Base-by-base conservation (phyloP, 2,329 filamentous ascomycete species). In the Trichothecium roseum region DNA sequence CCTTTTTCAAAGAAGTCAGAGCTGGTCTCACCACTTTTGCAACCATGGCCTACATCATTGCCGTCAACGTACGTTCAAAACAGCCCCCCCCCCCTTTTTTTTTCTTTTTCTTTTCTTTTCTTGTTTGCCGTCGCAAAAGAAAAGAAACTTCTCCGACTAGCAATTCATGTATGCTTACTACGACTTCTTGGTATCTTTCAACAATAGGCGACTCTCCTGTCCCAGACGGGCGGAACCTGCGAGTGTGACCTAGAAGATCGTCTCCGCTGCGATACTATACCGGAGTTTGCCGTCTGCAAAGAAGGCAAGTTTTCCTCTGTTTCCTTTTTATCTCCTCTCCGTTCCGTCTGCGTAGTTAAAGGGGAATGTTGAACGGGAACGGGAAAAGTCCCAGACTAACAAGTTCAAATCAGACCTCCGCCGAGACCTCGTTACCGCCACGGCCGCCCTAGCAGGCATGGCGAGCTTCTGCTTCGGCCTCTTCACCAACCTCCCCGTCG, bases 11-110 rank as follows among this genome's bases (percentile, higher is more conserved):
- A 16, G 85, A 91, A 56, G 62, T 91, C 38, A 78, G 84, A 18
- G 85, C 84, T 20, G 85, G 84, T 2, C 55, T 89, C 36, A 86
- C 85, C 2, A 91, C 84, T 3, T 84, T 84, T 52, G 78, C 81
- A 37, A 82, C 81, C 3, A 86, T 87, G 84, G 81, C 83, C 12
- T 89, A 88, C 57, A 89, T 91, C 47, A 87, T 91, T 51, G 80
- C 81, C 8, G 78, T 80, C 42, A 79, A 80, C 47, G 74, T 74
- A 43, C 48, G 66, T n/a, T n/a, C n/a, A 48, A 4, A 3, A 15
- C 10, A 13, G n/a, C n/a, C n/a, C n/a, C n/a, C n/a, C n/a, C n/a
- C n/a, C n/a, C 14, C 3, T 22, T 12, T 20, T 4, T 7, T 27
- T 17, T 6, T 5, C n/a, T 32, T 14, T 27, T 9, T 14, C 14